Evolutionary conservation across 306 rosid genomes (phyloP).

Genomic region (Cucurbita argyrosperma): DNA sequence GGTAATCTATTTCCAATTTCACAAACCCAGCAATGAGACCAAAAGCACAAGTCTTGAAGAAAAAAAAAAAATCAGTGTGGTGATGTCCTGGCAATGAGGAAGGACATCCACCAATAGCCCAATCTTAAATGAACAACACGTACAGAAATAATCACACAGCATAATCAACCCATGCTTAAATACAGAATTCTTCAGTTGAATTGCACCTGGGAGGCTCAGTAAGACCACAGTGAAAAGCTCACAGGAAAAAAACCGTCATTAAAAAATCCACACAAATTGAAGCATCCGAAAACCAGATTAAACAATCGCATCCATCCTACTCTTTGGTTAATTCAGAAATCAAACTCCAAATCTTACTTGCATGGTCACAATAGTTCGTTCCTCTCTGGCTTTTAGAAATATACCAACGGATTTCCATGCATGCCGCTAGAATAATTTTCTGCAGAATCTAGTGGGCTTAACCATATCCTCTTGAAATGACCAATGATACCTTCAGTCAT

Average conservation of each 20-base stretch:
- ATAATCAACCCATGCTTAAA: not conserved
- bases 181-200: conserved; percentile 12
- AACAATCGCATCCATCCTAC: not conserved
- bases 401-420: not conserved
- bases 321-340: not conserved
- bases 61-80: conserved; percentile 3
- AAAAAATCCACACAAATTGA: conserved; percentile 1
- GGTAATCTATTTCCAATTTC: not conserved
- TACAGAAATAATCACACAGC: conserved; percentile 2
- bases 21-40: conserved; percentile 4
- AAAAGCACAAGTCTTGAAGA: conserved; percentile 7
- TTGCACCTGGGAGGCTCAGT: conserved; percentile 11
- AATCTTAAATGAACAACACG: conserved; percentile 16
- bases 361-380: not conserved
- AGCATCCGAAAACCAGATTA: not conserved
- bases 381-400: not conserved
- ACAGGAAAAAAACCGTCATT: not conserved
- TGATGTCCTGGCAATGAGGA: not conserved
- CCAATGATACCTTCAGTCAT: not conserved
- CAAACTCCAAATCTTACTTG: not conserved
- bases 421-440: not conserved
- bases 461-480: not conserved
- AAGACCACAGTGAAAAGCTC: conserved; percentile 2
- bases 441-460: not conserved
- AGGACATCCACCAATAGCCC: conserved; percentile 13